Evolutionary conservation across 2,329 filamentous ascomycete genomes (phyloP), one percentile per base, ranked within the genome.

Genomic region (Aspergillus novofumigatus): DNA sequence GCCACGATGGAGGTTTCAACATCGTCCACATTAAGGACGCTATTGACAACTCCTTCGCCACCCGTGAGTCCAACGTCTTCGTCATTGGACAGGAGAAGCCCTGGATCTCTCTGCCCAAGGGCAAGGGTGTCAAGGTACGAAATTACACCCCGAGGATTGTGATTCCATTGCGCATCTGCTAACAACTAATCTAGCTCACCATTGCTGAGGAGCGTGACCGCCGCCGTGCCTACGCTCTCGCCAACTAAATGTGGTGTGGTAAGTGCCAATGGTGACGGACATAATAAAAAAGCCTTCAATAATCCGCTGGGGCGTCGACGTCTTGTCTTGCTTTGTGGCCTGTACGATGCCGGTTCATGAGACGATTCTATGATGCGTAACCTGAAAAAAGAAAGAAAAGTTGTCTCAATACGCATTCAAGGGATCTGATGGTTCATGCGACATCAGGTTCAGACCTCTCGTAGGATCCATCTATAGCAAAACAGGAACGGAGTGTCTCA

Each of bases 11-110:
- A 86, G 94, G 94, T 81, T 99, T 99, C 90, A 95, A 95, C 87
- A 96, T 99, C 76, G 92, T 99, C 80, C 92, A 97, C 86, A 89
- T 99, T 83, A 99, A 99, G 90, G 94, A 99, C 77, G 93, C 92
- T 76, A 93, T 99, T 82, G 94, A 97, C 88, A 99, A 99, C 90
- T 90, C 91, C 78, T 99, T 99, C 83, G 92, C 94, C 75, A 99
- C 94, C 77, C 94, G 94, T 82, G 92, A 99, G 86, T 89, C 83
- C 86, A 99, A 99, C 91, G 92, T 99, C 75, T 99, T 99, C 84
- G 88, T 99, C 84, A 97, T 99, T 73, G 94, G 94, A 75, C 85
- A 88, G 73, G 94, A 99, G 77, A 97, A 97, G 90, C 93, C 94
- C 76, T 99, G 94, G 94, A 88, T 99, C 83, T 96, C 91, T 74